Base-by-base conservation (phyloP, 345 rosid species). In the Eucalyptus grandis region DNA sequence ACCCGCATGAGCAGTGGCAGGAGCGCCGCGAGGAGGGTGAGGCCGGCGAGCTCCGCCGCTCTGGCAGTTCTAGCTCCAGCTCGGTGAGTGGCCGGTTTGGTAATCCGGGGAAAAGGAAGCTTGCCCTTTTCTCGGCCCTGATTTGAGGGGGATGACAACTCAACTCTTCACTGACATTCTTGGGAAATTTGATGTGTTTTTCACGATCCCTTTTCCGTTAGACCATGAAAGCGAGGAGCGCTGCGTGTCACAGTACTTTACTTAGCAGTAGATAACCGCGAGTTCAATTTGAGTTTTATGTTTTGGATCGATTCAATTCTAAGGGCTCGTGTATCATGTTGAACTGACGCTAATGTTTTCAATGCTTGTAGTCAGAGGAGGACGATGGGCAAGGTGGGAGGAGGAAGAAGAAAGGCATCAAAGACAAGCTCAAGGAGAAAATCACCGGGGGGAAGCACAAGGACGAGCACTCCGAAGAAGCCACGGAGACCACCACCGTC, bases 361-460 rank as follows among this genome's bases (percentile, higher is more conserved):
- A n/a, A 2, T 54, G 54, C 16, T 81, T 53, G 87, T 89, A 92
- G 96, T 92, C 94, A 17, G 96, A 94, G 93, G 98, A 96, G 93
- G 98, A 96, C 54, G 98, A 95, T 89, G 98, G 94, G 58, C 91
- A 94, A 94, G 98, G 99, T 50, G 97, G 98, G 72, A 93, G 97
- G 83, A 94, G 96, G 92, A 96, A 96, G 95, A 97, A 97, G 94
- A 96, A 93, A 87, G 95, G 97, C n/a, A 88, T 95, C 72, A 94
- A 89, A 54, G 93, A 96, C 90, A 97, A 95, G 60, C 91, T 97
- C 85, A 96, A 96, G 91, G 98, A 97, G 92, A 97, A 95, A 87
- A 87, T 96, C 4, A 67, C 90, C 4, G 90, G 92, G 4, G 92
- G 95, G 40, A 92, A 94, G 93, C 91, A 91, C 92, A 91, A 94